Conservation (phyloP, 2,329 filamentous ascomycete species). For the Ascochyta rabiei region DNA sequence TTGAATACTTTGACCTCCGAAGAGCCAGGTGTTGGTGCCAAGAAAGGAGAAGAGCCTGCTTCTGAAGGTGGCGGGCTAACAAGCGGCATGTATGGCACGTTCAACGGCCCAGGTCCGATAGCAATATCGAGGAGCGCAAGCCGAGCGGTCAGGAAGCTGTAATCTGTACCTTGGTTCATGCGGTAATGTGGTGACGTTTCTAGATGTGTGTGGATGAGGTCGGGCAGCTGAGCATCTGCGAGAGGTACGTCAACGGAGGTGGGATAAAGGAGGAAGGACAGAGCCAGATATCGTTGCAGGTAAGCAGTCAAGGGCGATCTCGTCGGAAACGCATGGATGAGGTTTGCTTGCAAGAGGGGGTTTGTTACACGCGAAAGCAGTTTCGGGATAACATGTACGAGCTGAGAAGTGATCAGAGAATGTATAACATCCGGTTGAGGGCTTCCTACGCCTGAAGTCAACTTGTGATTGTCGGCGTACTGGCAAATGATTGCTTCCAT, state of each 20-base stretch:
- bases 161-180: slow-evolving; percentile 66
- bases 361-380: slow-evolving; percentile 51
- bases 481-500: slow-evolving; percentile 41
- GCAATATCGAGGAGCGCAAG: slow-evolving; percentile 74
- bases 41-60: slow-evolving; percentile 24
- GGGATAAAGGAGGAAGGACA: slow-evolving; percentile 64
- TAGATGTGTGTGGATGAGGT: slow-evolving; percentile 37
- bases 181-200: slow-evolving; percentile 55
- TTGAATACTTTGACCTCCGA: slow-evolving; percentile 66
- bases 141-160: slow-evolving; percentile 68
- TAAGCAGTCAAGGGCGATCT: slow-evolving; percentile 60
- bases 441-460: slow-evolving; percentile 33
- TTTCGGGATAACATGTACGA: slow-evolving; percentile 31
- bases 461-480: slow-evolving; percentile 28
- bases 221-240: slow-evolving; percentile 24
- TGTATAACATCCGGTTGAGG: slow-evolving; percentile 16
- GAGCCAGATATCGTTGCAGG: slow-evolving; percentile 69
- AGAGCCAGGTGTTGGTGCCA: slow-evolving; percentile 18
- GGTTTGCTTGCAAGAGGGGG: slow-evolving; percentile 61
- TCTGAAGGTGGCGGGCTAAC: slow-evolving; percentile 33
- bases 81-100: slow-evolving; percentile 38
- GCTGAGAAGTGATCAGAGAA: slow-evolving; percentile 33
- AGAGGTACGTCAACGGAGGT: slow-evolving; percentile 32
- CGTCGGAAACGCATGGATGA: slow-evolving; percentile 65
- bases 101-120: slow-evolving; percentile 67